phyloP scores from a whole-genome alignment of 441 rosid genomes.

The Capsella rubella region DNA sequence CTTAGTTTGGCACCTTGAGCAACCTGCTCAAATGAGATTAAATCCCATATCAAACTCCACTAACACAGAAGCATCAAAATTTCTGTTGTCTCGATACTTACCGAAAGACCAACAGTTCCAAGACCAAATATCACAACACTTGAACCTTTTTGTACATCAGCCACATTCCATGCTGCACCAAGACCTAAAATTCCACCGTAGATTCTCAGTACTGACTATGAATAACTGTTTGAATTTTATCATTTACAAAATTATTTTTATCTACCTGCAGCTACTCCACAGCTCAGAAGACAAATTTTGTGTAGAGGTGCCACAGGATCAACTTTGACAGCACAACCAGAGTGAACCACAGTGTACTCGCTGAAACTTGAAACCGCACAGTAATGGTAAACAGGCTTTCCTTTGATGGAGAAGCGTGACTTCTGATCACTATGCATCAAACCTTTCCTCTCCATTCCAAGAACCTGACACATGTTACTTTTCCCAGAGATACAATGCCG shows the following conservation, averaged over 20 bases:
- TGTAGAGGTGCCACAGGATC: constrained; percentile 70
- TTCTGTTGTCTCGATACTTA: constrained; percentile 48
- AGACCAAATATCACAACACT: constrained; percentile 88
- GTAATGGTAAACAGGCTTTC: constrained; percentile 83
- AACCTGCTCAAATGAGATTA: constrained; percentile 56
- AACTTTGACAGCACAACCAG: constrained; percentile 94
- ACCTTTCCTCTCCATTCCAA: constrained; percentile 89
- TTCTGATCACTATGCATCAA: constrained; percentile 84
- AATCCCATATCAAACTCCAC: constrained; percentile 13
- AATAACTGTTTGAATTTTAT: neutral
- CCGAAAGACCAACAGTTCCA: constrained; percentile 94
- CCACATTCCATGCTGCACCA: constrained; percentile 99
- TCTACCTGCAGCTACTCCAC: constrained; percentile 76
- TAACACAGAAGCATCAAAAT: neutral
- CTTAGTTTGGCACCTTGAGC: constrained; percentile 92
- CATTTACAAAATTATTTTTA: neutral
- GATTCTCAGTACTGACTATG: constrained; percentile 8
- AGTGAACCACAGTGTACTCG: constrained; percentile 87
- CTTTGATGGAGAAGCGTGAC: constrained; percentile 78
- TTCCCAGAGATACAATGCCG: constrained; percentile 74
- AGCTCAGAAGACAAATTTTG: constrained; percentile 88
- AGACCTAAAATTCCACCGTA: constrained; percentile 56
- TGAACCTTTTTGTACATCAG: constrained; percentile 76
- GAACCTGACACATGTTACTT: constrained; percentile 84
- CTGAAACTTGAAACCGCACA: constrained; percentile 97